Evolutionary conservation across 2,329 filamentous ascomycete species (phyloP), one percentile per base, ranked within the genome.

Genomic region (Sporothrix luriei): DNA sequence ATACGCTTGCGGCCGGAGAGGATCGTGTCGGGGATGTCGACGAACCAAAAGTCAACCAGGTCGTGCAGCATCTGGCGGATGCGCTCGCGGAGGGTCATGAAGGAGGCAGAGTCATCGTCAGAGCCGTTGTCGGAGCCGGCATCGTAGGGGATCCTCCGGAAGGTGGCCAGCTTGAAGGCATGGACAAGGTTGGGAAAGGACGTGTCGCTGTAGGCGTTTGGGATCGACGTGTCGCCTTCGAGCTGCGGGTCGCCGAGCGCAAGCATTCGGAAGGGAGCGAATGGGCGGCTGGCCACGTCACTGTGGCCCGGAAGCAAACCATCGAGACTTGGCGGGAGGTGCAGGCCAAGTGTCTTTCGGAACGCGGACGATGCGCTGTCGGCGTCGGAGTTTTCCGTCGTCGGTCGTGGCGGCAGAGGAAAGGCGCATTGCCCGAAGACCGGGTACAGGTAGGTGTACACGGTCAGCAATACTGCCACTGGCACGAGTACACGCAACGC

Each of bases 181-280:
- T 78, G 81, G 68, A 79, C 80, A 3, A 85, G 74, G 74, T 89
- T 85, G 1, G 86, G 85, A 66, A 89, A 85, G 14, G 66, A 64
- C 1, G 82, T 78, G 59, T 83, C 81, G 49, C 84, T 78, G 72
- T 84, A 82, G 48, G 82, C 81, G 68, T 84, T 84, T 19, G 90
- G 91, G 33, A 97, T 89, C 7, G 92, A 93, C 2, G 91, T 93
- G 77, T 97, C 92, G 75, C 94, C 94, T 80, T 98, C 94, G 68
- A 98, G 87, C 78, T 98, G 94, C 5, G 94, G 94, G 78, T 98
- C 94, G 71, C 91, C 94, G 26, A 98, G 87, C 0, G 93, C 89
- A 16, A 98, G 89, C 3, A 98, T 87, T 70, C 94, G 87, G 76
- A 98, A 97, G 0, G 93, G 92, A 3, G 93, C 92, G 43, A 78